phyloP scores from a whole-genome alignment of 179 eudicot genomes.

The Vitellaria paradoxa region DNA sequence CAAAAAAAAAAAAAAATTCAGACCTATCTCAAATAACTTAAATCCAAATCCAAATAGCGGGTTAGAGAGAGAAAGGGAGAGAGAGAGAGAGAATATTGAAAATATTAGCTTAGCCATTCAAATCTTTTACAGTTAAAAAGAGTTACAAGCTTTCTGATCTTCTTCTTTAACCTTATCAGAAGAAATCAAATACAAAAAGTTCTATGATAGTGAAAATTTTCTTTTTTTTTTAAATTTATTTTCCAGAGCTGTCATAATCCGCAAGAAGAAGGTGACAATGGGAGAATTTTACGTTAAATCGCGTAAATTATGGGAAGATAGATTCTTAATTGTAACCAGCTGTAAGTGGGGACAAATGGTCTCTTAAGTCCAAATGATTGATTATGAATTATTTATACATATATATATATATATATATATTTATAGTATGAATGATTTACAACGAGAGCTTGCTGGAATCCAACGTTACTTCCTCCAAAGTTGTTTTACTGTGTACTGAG shows the following conservation, averaged over 20 bases:
- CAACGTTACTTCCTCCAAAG: neutral
- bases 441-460: constrained; percentile 21
- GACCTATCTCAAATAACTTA: too few species aligned
- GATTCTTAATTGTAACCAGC: constrained; percentile 26
- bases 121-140: neutral
- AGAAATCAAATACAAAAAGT: constrained; percentile 1
- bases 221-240: neutral
- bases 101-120: neutral
- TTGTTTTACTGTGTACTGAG: neutral
- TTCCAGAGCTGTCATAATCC: constrained; percentile 23
- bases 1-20: too few species aligned
- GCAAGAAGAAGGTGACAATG: constrained; percentile 14
- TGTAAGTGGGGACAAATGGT: constrained; percentile 31
- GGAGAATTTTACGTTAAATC: constrained; percentile 16
- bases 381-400: neutral
- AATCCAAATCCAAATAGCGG: too few species aligned
- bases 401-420: too few species aligned
- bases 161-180: neutral
- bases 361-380: constrained; percentile 13
- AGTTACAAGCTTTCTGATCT: neutral
- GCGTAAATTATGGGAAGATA: constrained; percentile 18
- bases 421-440: neutral
- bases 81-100: too few species aligned
- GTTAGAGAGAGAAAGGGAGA: too few species aligned
- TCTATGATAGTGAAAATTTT: constrained; percentile 3